Evolutionary conservation across 2,329 filamentous ascomycete genomes (phyloP), one percentile per base, ranked within the genome.

Genomic region (Nemania abortiva): DNA sequence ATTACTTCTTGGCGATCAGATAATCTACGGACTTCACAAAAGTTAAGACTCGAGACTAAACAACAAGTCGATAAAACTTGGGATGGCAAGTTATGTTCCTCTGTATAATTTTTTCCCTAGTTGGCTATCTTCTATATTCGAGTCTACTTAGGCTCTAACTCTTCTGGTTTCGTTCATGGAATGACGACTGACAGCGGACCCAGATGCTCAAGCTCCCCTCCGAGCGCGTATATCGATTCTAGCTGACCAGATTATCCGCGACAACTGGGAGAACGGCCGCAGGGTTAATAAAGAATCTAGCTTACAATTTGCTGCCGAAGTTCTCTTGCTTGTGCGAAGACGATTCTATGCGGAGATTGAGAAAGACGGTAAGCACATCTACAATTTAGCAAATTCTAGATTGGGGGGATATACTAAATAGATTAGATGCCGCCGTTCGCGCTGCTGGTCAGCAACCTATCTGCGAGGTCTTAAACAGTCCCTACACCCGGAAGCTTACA

Each of bases 231-330:
- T 95, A 68, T 86, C 87, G 70, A 81, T 83, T 52, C 90, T 90
- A 79, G 92, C 92, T 9, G 90, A 94, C 71, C 89, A 93, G 55
- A 86, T 90, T 68, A 92, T 94, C 72, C 83, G 84, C 29, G 84
- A 89, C 66, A 83, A 82, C 47, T 95, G 92, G 92, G 83, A 85
- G 31, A 84, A 86, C 57, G 91, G 91, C 52, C 83, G 84, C 45
- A 88, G 86, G 66, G 83, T 95, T 20, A 89, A 86, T 57, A 89
- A 86, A 73, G 88, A 91, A 15, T 91, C 84, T 71, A 87, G 87
- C 68, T 85, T 90, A 4, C 87, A 86, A 57, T 95, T 95, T 79
- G 92, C 92, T 5, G 89, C 88, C 39, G 89, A 93, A 58, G 88
- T 93, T 20, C 82, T 96, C 47, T 81, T 90, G n/a, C 83, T 90